Base-by-base conservation (phyloP, 768 basidiomycete species). In the Gymnopilus junonius region DNA sequence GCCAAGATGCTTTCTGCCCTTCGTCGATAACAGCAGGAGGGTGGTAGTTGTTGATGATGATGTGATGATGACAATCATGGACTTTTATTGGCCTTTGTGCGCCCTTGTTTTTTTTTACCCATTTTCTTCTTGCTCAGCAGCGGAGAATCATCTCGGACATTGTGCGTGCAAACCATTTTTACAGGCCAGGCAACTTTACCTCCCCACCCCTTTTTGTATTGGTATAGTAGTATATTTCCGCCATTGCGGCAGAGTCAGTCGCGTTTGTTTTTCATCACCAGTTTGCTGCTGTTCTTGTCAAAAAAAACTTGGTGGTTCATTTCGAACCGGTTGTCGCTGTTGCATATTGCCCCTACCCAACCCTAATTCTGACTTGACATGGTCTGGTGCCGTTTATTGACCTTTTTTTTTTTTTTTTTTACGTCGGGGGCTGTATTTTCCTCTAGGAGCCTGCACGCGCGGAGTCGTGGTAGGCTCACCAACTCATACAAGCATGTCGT, bases 1-100 rank as follows among this genome's bases (percentile, higher is more conserved):
- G 94, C 94, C 61, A 95, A 95, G 88, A 93, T 96, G 92, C 80
- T 95, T 62, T 93, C 89, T 61, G 90, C 91, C 55, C 76, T 93
- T 76, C 83, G 90, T 71, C 88, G 88, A 71, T 91, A 73, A 83
- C 54, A 56, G 42, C n/a, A 40, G 42, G 42, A 46, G 39, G 6
- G 57, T 40, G 50, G 21, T 31, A 12, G 31, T 56, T 54, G 62
- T 55, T 60, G 63, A 59, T 29, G 51, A 57, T 55, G 58, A 25
- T 46, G 51, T 20, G 43, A 54, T 61, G 62, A 66, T 62, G 67
- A 66, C 48, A 46, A 61, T 31, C 42, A 58, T 65, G 65, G 58
- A 64, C 63, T 59, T 61, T 58, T n/a, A n/a, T 53, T 54, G 53
- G 51, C 53, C 51, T 55, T 50, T 39, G 55, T 55, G 59, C 58